Base-by-base conservation (phyloP, 345 rosid genomes). In the Brassica juncea region DNA sequence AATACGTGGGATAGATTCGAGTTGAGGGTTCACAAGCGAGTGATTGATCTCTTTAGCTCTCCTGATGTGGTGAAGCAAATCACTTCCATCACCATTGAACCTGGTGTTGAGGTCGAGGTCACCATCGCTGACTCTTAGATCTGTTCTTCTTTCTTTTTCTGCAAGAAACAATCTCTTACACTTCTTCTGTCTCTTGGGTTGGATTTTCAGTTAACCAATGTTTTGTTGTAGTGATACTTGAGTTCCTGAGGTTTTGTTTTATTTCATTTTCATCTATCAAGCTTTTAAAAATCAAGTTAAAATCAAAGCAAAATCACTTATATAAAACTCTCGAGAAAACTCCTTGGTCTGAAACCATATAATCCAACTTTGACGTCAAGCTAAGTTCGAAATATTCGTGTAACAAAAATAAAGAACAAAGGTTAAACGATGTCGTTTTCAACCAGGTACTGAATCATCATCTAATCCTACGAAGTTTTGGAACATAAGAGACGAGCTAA, bases 1-100 rank as follows among this genome's bases (percentile, higher is more conserved):
- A 88, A 90, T 58, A 88, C 94, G 19, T 87, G 83, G 80, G 91
- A 90, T 68, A 86, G 87, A 68, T 88, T 87, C n/a, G 94, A 90
- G 63, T 80, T 87, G 0, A 73, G 92, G 25, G 85, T 87, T 47
- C 94, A 88, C 87, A 86, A 87, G 82, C 87, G 90, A 3, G 86
- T 86, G 66, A 87, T 86, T 28, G 91, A 87, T 75, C 89, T 87
- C 10, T 84, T 82, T 79, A 90, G 92, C 76, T 85, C 92, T 55
- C 86, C 90, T 32, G 89, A 87, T 15, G 89, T 86, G 12, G 91
- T 90, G 16, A 90, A 90, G 85, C 94, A 90, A 67, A 87, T 90
- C 69, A 87, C 88, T 25, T 87, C 92, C 28, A 90, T 87, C 35
- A 87, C 92, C 10, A 84, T 87, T 62, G 92, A 90, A 57, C 87